These are phyloP conservation scores for Plantago coronopus DNA, from an alignment of 305 asterid genomes.

Conservation along the genomic window DNA sequence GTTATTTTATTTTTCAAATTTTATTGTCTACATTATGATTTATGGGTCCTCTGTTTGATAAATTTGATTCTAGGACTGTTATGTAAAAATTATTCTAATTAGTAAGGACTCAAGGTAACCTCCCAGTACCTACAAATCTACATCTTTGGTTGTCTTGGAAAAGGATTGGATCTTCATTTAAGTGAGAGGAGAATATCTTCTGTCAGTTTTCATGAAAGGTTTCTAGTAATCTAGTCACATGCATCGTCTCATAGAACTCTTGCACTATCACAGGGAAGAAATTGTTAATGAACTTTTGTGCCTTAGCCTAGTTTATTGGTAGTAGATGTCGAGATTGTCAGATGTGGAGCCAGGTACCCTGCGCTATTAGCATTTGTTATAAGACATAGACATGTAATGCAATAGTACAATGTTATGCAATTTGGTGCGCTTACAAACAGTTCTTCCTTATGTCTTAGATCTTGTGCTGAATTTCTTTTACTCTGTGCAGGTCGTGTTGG, in stretches of 20 bases:
- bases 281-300: not conserved
- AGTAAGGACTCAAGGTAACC: too few relatives aligned
- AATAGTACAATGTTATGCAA: not conserved
- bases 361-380: conserved; percentile 13
- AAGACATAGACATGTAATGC: conserved; percentile 8
- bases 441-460: conserved; percentile 6
- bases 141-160: too few relatives aligned
- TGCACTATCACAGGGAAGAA: conserved; percentile 7
- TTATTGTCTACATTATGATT: too few relatives aligned
- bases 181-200: too few relatives aligned
- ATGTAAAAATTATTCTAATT: too few relatives aligned
- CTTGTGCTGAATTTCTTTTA: conserved; percentile 14
- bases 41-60: too few relatives aligned
- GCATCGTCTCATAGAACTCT: conserved; percentile 7
- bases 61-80: too few relatives aligned
- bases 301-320: not conserved
- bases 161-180: too few relatives aligned
- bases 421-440: not conserved
- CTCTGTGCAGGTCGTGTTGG: conserved; percentile 73
- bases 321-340: conserved; percentile 1
- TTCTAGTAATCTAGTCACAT: conserved; percentile 10
- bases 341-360: conserved; percentile 8
- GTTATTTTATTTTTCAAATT: too few relatives aligned
- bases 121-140: too few relatives aligned
- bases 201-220: not conserved